Conservation (phyloP, 2,329 filamentous ascomycete species). For the Phyllosticta ampelicida region DNA sequence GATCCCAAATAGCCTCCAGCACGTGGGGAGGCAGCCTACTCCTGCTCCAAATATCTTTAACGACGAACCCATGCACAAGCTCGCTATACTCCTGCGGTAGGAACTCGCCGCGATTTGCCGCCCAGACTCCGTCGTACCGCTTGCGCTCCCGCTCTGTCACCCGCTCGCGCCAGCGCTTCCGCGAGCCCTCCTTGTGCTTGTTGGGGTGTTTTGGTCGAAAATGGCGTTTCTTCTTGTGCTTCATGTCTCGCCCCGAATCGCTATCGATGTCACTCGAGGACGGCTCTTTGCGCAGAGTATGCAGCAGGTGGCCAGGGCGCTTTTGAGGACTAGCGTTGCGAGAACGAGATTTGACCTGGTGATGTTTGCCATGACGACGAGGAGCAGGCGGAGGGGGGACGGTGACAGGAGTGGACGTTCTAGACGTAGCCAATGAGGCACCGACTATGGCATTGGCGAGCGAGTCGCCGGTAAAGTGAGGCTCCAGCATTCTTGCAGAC, state of each 20-base stretch:
- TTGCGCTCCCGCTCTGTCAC: constrained; percentile 64
- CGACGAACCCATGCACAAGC: constrained; percentile 56
- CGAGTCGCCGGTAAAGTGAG: constrained; percentile 49
- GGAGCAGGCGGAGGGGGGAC: constrained; percentile 29
- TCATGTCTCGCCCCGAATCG: constrained; percentile 41
- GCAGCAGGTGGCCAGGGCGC: constrained; percentile 44
- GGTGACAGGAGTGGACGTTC: constrained; percentile 32
- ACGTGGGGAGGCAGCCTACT: constrained; percentile 57
- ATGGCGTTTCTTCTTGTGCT: constrained; percentile 49
- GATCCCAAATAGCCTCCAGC: constrained; percentile 64
- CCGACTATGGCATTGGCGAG: constrained; percentile 67
- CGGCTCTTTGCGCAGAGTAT: constrained; percentile 51
- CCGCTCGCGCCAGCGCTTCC: constrained; percentile 66
- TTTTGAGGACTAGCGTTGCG: constrained; percentile 35
- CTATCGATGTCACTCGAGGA: constrained; percentile 39
- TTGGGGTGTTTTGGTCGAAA: constrained; percentile 48
- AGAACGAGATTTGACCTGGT: constrained; percentile 16
- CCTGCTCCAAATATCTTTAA: constrained; percentile 63
- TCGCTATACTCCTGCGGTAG: constrained; percentile 15
- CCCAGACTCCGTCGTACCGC: constrained; percentile 76
- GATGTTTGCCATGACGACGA: constrained; percentile 30
- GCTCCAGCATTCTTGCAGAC: constrained; percentile 28
- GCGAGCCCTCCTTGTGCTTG: constrained; percentile 64
- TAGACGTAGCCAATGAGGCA: constrained; percentile 58
- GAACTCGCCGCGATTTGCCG: constrained; percentile 58